Evolutionary conservation across 148 eudicot species (phyloP), one percentile per base, ranked within the genome.

Genomic region (Vaccinium vitisidaea): DNA sequence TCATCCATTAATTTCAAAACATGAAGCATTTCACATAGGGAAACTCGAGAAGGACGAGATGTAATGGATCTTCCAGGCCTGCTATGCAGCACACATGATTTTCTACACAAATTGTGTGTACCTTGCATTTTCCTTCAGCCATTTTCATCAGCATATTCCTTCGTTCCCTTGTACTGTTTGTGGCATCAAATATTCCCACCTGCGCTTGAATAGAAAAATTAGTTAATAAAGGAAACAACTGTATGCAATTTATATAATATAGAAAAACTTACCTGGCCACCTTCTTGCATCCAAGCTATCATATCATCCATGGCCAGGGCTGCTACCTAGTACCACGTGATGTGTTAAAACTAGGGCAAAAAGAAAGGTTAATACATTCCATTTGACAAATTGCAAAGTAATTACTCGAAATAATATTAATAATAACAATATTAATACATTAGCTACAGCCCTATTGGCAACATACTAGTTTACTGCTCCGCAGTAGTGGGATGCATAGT

Each of bases 111-210:
- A 1, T 8, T 13, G 11, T 27, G 25, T 13, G 19, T 88, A 97
- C 99, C 99, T 97, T 97, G 98, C 99, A 97, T 79, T 91, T 95
- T 80, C 99, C 99, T 90, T 97, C 98, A 83, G 99, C 99, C 98
- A 95, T 88, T 90, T 88, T 92, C 96, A 97, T 97, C 87, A 97
- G 90, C 98, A 95, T 94, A 87, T 95, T 97, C 89, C 99, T 93
- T 82, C 98, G 90, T 84, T 83, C 79, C 79, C 93, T 92, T 49
- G 94, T 88, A 88, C 99, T 97, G 84, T 97, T 97, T 87, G 99
- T 97, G 61, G 99, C 99, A 91, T 97, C 99, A 91, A 93, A 92
- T 86, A 97, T 88, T 83, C 99, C 99, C 58, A 97, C 99, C 99
- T 97, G 85, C 83, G 84, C 50, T 77, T 58, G 87, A 84, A 25